Base-by-base conservation (phyloP, 2,329 filamentous ascomycete species). In the Cladosporium oxysporum region DNA sequence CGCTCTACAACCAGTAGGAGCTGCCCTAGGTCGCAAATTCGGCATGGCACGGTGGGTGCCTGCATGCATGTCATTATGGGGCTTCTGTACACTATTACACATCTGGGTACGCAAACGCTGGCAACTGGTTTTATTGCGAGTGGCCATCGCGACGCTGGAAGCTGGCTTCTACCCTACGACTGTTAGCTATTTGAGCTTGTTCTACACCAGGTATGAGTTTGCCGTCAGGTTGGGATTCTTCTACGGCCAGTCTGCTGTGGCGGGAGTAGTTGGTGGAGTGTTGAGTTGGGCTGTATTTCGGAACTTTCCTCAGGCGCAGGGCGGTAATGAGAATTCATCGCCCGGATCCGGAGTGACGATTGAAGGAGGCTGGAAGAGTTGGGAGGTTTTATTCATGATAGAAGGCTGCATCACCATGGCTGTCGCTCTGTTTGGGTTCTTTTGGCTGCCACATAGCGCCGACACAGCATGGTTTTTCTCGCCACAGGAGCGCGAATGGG, bases 91-190 rank as follows among this genome's bases (percentile, higher is more conserved):
- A 0, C 78, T 81, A 7, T 67, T 81, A 64, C 82, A 84, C 69
- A 78, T 82, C 5, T 82, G 79, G 76, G 78, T 84, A 28, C 75
- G 75, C 57, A 73, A 76, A 53, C 76, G 78, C 68, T 83, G 81
- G 81, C 81, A 83, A 76, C 73, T 84, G 59, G 81, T 81, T 41
- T 69, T 76, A 26, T 67, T 84, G 66, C 72, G 83, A 37, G 78
- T 81, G 21, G 66, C 80, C 2, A 83, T 85, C 50, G 83, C 82
- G 0, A 77, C 75, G 31, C 72, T 84, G 26, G 83, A 85, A 78
- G 83, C 84, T 58, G 85, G 85, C 3, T 87, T 88, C 71, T 88
- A 87, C 69, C 84, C 85, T 3, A 84, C 84, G 0, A 83, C 83
- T 2, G 84, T 87, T 18, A 81, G 82, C n/a, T 88, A 87, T 69